Percentiles rank a stretch among this genome's conserved stretches.
Evolutionary conservation across 148 eudicot species (phyloP).

Genomic region (Camellia lanceoleosa): DNA sequence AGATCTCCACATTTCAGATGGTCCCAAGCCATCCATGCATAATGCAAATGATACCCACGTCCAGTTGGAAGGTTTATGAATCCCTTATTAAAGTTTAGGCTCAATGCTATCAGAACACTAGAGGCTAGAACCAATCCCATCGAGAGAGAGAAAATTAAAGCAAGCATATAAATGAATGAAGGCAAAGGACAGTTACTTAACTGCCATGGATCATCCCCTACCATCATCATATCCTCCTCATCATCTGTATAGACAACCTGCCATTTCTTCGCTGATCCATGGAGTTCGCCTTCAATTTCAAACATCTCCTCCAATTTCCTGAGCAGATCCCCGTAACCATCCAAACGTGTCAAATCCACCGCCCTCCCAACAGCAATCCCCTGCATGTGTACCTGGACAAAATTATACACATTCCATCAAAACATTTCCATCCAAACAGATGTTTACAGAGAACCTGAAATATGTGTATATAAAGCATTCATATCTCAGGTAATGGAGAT

Average conservation of each 20-base stretch:
- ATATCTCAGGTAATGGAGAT: not conserved
- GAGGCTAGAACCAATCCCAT: not conserved
- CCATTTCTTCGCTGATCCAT: constrained; percentile 71
- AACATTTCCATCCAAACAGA: not conserved
- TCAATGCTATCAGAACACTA: not conserved
- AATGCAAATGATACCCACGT: too few relatives aligned
- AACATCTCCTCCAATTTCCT: constrained; percentile 79
- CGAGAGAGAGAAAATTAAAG: not conserved
- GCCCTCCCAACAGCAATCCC: constrained; percentile 95
- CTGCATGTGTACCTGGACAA: constrained; percentile 92
- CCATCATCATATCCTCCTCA: constrained; percentile 97
- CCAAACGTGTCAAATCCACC: constrained; percentile 68
- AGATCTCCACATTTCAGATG: too few relatives aligned
- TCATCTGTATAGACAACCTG: constrained; percentile 86
- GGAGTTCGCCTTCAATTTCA: constrained; percentile 74
- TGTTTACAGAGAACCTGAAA: too few relatives aligned
- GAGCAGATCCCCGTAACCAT: constrained; percentile 68
- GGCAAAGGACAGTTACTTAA: constrained; percentile 42
- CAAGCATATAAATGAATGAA: not conserved
- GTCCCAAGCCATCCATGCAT: too few relatives aligned
- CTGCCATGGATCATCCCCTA: constrained; percentile 99
- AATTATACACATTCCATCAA: not conserved
- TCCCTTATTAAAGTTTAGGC: not conserved
- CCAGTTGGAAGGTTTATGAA: not conserved
- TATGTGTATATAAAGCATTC: too few relatives aligned